These are phyloP conservation scores for Hyaloscypha variabilis DNA, from an alignment of 495 filamentous ascomycete species.

Conservation along the genomic window DNA sequence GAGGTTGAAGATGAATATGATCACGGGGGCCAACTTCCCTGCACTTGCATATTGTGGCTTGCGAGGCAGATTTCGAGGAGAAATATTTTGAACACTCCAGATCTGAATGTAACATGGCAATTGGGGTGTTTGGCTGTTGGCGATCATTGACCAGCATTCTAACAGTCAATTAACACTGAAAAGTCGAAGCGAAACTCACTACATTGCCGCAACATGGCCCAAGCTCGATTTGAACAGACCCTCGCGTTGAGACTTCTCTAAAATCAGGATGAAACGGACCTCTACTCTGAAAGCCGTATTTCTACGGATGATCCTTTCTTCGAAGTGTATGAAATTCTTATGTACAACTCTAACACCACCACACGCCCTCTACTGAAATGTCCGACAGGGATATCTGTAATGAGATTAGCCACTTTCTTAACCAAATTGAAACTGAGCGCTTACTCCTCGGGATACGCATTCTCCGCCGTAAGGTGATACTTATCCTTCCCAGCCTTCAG, in stretches of 20 bases:
- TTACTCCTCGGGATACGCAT: conserved; percentile 59
- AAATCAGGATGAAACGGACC: background rate
- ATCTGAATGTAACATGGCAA: background rate
- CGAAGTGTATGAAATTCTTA: conserved; percentile 18
- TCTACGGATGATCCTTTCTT: background rate
- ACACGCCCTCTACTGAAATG: conserved; percentile 42
- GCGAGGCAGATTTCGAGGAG: background rate
- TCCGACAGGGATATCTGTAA: conserved; percentile 49
- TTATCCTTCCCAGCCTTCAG: conserved; percentile 41
- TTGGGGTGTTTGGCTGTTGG: no score
- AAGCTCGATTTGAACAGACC: background rate
- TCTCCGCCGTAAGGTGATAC: conserved; percentile 57
- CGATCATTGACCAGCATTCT: no score
- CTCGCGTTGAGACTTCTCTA: background rate
- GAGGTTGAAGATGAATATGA: background rate
- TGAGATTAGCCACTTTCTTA: conserved; percentile 28
- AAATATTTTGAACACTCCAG: background rate
- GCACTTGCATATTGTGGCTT: conserved; percentile 19
- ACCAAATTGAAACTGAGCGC: conserved; percentile 32
- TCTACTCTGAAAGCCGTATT: background rate
- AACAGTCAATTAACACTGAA: no score
- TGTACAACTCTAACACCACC: conserved; percentile 8
- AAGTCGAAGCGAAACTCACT: no score
- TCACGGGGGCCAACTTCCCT: background rate
- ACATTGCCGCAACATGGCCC: background rate